Base-by-base conservation (phyloP, 441 rosid species). In the Sinapis alba region DNA sequence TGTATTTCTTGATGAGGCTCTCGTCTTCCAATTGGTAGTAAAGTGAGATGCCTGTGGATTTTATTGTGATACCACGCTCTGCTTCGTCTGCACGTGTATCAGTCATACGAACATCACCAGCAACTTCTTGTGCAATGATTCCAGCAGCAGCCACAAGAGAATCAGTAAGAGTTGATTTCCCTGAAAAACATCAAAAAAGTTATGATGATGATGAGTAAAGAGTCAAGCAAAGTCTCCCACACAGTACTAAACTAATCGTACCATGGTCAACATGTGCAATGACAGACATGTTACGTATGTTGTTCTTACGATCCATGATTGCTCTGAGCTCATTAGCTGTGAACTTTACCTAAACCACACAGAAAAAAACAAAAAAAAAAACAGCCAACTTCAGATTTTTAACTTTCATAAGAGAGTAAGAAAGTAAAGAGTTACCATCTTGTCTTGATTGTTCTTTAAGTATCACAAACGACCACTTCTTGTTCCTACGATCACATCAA, bases 51-150 rank as follows among this genome's bases (percentile, higher is more conserved):
- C 75, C 68, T 27, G 75, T 71, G 11, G 75, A 71, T 47, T 71
- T 71, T 57, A 71, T 71, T 4, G 75, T 71, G 21, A 71, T 71
- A 45, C 75, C 75, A 28, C 68, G 75, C 15, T 71, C 69, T 6
- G 69, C 76, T 51, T 72, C 69, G 63, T 72, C 76, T 28, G 69
- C 69, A 7, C 69, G 69, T 2, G 69, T 50, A 62, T 72, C 76
- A 6, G 76, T 72, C 76, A 72, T 72, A 28, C 76, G 45, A n/a
- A 72, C 69, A 51, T 72, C 76, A 47, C 69, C 76, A 30, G 70
- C 63, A 21, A 8, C 10, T 63, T 72, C 64, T 72, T 72, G 76
- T 1, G 70, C 56, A 21, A 72, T 64, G 64, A 71, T 71, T 18
- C 62, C 75, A 28, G 68, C 75, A 28, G 68, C 75, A 71, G 68